These are phyloP conservation scores for Fragaria iinumae DNA, from an alignment of 306 rosid genomes.

Conservation along the genomic window DNA sequence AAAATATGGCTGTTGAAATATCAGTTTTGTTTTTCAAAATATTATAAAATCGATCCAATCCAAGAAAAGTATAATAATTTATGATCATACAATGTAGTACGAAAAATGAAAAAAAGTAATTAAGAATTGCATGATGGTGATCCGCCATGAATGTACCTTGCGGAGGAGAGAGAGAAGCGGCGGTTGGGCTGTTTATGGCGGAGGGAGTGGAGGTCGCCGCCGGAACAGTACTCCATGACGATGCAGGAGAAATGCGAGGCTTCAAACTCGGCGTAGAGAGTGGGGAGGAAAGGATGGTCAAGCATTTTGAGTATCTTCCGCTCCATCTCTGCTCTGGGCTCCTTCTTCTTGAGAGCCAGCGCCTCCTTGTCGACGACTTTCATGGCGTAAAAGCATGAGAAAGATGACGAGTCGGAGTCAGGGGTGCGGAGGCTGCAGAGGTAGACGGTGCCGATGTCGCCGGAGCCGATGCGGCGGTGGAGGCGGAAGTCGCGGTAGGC, in stretches of 20 bases:
- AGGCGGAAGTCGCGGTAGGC: constrained; percentile 81
- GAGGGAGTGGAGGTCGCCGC: constrained; percentile 91
- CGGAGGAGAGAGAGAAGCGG: constrained; percentile 76
- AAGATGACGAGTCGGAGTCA: constrained; percentile 10
- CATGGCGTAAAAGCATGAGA: constrained; percentile 67
- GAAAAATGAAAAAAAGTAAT: not conserved
- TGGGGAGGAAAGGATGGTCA: constrained; percentile 89
- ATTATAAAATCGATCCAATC: not conserved
- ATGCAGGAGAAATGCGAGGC: constrained; percentile 91
- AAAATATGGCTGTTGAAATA: constrained; percentile 11
- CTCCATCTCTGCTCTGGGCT: constrained; percentile 89
- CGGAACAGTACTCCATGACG: constrained; percentile 96
- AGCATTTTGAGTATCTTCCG: constrained; percentile 87
- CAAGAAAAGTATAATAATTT: not conserved
- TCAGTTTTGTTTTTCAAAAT: not conserved
- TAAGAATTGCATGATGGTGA: not conserved
- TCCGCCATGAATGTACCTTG: constrained; percentile 50
- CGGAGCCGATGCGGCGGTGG: constrained; percentile 78
- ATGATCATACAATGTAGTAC: not conserved
- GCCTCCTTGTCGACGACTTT: constrained; percentile 93
- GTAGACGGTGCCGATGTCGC: constrained; percentile 92
- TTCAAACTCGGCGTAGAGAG: constrained; percentile 88
- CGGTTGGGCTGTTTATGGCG: constrained; percentile 62
- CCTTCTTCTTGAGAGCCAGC: constrained; percentile 72
- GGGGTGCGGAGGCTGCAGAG: constrained; percentile 60